phyloP scores from a whole-genome alignment of 140 eudicot species.

The Cichorium intybus region DNA sequence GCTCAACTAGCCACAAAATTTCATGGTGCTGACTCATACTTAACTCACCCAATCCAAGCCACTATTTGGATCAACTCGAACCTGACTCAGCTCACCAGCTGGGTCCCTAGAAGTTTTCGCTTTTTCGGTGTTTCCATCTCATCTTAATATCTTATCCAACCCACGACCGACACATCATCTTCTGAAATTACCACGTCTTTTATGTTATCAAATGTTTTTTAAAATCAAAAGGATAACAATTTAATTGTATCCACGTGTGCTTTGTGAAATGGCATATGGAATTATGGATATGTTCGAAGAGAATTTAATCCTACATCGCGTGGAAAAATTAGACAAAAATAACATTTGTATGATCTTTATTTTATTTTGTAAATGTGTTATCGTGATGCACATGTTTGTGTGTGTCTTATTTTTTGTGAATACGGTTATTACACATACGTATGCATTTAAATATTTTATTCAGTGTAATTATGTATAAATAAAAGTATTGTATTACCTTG shows the following conservation, averaged over 20 bases:
- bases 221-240: too few species aligned
- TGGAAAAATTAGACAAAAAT: not conserved
- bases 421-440: not conserved
- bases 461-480: too few species aligned
- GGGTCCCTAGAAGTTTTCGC: constrained; percentile 28
- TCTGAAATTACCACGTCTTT: not conserved
- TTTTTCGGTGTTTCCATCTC: constrained; percentile 31
- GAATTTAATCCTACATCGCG: not conserved
- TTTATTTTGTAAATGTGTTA: too few species aligned
- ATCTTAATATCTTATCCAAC: constrained; percentile 40
- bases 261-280: too few species aligned
- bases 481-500: too few species aligned
- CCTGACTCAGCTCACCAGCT: constrained; percentile 15
- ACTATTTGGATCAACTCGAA: constrained; percentile 16
- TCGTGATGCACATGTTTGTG: not conserved
- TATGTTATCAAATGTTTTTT: not conserved
- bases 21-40: constrained; percentile 26
- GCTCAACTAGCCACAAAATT: constrained; percentile 23
- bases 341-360: too few species aligned
- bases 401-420: not conserved
- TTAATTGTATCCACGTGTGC: too few species aligned
- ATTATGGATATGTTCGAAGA: too few species aligned
- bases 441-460: too few species aligned
- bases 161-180: constrained; percentile 17
- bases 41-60: not conserved